Evolutionary conservation across 768 basidiomycete species (phyloP).

Genomic region (Suillus subluteus): DNA sequence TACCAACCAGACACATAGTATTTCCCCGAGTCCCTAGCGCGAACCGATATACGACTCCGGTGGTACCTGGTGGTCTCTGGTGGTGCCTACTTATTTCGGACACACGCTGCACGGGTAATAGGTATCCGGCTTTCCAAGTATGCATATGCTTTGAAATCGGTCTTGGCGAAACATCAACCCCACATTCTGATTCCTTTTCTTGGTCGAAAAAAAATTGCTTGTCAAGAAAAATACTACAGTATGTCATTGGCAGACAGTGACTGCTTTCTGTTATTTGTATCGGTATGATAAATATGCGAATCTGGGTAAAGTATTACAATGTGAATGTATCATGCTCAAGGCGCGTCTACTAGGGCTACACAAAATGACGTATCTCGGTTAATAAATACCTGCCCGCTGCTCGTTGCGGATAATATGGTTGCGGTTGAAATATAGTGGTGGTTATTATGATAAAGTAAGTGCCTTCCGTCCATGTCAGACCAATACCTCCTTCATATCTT

Average conservation of each 20-base stretch:
- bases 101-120: not conserved
- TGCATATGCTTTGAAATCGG: not conserved
- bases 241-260: not conserved
- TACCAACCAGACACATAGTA: not conserved
- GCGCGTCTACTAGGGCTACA: constrained; percentile 29
- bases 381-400: constrained; percentile 29
- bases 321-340: constrained; percentile 23
- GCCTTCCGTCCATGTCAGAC: not conserved
- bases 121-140: constrained; percentile 1
- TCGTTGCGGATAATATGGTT: constrained; percentile 13
- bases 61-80: too few species aligned
- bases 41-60: not conserved
- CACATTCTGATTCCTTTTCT: not conserved
- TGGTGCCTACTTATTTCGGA: not conserved
- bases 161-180: not conserved
- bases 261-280: not conserved
- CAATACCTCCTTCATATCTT: constrained; percentile 35
- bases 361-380: constrained; percentile 15
- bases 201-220: not conserved
- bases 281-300: constrained; percentile 4
- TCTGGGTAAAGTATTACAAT: constrained; percentile 17
- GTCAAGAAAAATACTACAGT: not conserved
- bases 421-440: constrained; percentile 13
- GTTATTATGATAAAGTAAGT: constrained; percentile 11
- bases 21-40: not conserved